A percentile compares a stretch with the other conserved stretches of the same genome.
These are phyloP conservation scores for Sclerotinia spermophila DNA, from an alignment of 2,329 filamentous ascomycete species.

Conservation along the genomic window DNA sequence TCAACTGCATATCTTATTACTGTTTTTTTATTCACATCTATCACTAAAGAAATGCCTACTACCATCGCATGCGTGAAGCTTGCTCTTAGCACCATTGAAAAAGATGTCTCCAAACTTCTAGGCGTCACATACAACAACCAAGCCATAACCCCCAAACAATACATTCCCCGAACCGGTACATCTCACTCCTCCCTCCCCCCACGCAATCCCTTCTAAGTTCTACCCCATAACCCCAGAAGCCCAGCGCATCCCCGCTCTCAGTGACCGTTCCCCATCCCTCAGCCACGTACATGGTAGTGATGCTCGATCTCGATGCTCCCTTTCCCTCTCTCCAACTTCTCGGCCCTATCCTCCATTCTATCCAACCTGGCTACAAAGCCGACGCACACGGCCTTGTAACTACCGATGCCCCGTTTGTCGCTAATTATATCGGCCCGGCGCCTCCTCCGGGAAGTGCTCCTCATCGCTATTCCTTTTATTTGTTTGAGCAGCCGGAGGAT, in stretches of 20 bases:
- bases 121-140: constrained; percentile 35
- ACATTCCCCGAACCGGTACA: constrained; percentile 37
- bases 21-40: neutral
- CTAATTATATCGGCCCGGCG: constrained; percentile 44
- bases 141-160: constrained; percentile 35
- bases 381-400: neutral
- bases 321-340: constrained; percentile 42
- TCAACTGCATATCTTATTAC: neutral
- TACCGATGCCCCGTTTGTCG: constrained; percentile 33
- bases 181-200: neutral
- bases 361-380: constrained; percentile 40
- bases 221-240: constrained; percentile 25
- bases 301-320: constrained; percentile 48
- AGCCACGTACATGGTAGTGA: constrained; percentile 41
- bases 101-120: constrained; percentile 37
- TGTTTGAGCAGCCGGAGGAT: constrained; percentile 46
- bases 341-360: constrained; percentile 47
- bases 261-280: constrained; percentile 20
- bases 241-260: constrained; percentile 27
- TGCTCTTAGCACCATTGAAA: constrained; percentile 12
- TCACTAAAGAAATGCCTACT: constrained; percentile 14
- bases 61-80: constrained; percentile 17
- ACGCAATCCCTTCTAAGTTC: neutral
- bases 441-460: constrained; percentile 46
- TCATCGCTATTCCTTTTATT: constrained; percentile 49